phyloP scores from a whole-genome alignment of 108 stramenopile genomes.

The Pseudonitzschia multistriata region DNA sequence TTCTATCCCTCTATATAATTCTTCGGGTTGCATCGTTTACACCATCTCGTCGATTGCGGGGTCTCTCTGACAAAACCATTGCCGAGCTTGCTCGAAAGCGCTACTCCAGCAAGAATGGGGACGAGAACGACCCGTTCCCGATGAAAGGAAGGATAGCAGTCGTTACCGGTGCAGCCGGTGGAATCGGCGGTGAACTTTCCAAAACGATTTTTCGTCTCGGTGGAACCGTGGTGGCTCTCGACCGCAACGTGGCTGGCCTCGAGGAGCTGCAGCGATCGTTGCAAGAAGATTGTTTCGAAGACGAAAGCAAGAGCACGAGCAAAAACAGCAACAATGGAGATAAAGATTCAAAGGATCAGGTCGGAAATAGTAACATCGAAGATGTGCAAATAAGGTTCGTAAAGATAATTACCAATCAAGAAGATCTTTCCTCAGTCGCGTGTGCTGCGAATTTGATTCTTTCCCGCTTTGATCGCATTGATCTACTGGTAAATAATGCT shows the following conservation, averaged over 20 bases:
- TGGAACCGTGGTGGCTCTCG: conserved; percentile 53
- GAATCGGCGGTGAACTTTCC: conserved; percentile 45
- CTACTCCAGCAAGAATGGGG: not conserved
- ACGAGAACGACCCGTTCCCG: not conserved
- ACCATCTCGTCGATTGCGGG: not conserved
- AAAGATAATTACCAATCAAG: not conserved
- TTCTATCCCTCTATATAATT: too few species aligned
- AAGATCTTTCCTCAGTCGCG: conserved; percentile 3
- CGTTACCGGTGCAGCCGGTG: conserved; percentile 51
- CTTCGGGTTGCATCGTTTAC: not conserved
- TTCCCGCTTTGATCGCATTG: conserved; percentile 29
- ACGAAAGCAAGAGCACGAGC: not conserved
- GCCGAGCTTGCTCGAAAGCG: conserved; percentile 18
- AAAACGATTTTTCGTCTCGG: conserved; percentile 30
- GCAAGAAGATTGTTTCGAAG: conserved; percentile 4
- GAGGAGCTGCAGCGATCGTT: conserved; percentile 16
- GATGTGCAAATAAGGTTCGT: conserved; percentile 26
- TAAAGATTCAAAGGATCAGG: not conserved
- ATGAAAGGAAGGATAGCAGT: conserved; percentile 7
- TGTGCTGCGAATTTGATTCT: not conserved
- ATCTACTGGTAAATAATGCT: conserved; percentile 60
- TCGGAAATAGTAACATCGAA: conserved; percentile 37
- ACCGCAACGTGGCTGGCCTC: conserved; percentile 36
- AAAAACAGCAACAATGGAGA: not conserved
- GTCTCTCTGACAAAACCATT: conserved; percentile 6